Evolutionary conservation across 345 rosid genomes (phyloP).

Genomic region (Abelmoschus esculentus): DNA sequence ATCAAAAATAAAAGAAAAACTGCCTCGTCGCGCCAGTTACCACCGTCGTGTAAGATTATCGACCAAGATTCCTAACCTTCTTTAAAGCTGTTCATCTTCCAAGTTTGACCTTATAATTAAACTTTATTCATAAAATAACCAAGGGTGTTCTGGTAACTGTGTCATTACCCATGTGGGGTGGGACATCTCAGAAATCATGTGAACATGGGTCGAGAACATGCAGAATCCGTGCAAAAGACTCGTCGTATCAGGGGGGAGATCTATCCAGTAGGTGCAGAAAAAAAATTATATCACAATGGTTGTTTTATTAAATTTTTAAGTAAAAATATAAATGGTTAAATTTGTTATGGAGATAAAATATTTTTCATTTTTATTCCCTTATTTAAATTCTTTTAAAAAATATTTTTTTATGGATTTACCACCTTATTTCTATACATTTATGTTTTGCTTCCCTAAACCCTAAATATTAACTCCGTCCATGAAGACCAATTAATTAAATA

Average conservation of each 20-base stretch:
- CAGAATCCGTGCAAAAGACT: conserved; percentile 53
- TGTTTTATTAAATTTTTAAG: background rate
- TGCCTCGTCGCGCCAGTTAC: background rate
- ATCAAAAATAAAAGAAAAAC: background rate
- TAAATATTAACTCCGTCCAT: too few species aligned
- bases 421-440: too few species aligned
- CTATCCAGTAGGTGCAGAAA: conserved; percentile 1
- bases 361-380: too few species aligned
- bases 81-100: conserved; percentile 3
- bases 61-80: conserved; percentile 2
- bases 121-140: background rate
- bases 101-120: background rate
- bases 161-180: conserved; percentile 6
- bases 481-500: too few species aligned
- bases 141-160: conserved; percentile 6
- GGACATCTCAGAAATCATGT: conserved; percentile 47
- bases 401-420: too few species aligned
- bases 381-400: too few species aligned
- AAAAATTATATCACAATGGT: background rate
- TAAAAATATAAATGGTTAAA: too few species aligned
- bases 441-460: too few species aligned
- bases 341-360: too few species aligned
- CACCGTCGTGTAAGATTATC: background rate
- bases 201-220: conserved; percentile 48
- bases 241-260: conserved; percentile 17